Evolutionary conservation across 129 eudicot genomes (phyloP).

Genomic region (Smallanthus sonchifolius): DNA sequence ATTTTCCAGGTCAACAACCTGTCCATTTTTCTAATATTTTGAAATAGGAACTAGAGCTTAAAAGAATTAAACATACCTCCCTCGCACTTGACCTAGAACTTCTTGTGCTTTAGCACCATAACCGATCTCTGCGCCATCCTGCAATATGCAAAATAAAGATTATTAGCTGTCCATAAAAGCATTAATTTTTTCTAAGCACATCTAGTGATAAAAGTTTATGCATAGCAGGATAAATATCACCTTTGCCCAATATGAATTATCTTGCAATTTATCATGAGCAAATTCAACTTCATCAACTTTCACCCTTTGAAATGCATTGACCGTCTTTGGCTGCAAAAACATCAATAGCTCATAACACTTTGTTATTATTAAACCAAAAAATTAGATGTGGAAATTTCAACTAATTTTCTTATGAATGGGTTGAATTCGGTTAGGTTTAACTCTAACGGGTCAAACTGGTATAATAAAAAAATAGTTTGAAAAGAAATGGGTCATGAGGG

Average conservation of each 20-base stretch:
- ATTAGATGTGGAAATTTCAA: not conserved
- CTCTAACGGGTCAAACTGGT: not conserved
- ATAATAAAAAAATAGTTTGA: not conserved
- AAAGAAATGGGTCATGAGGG: not conserved
- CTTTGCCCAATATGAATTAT: conserved; percentile 87
- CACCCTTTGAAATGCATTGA: conserved; percentile 81
- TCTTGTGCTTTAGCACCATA: conserved; percentile 98
- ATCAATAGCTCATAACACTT: conserved; percentile 9
- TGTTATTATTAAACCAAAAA: not conserved
- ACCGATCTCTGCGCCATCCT: conserved; percentile 85
- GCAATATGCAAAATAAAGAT: conserved; percentile 29
- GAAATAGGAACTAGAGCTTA: not conserved
- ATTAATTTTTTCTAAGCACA: not conserved
- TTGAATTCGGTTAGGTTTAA: not conserved
- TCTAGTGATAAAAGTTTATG: not conserved
- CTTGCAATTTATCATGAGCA: conserved; percentile 60
- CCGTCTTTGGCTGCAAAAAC: conserved; percentile 65
- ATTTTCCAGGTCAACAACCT: not conserved
- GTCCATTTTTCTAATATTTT: not conserved
- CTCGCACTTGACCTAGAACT: conserved; percentile 82
- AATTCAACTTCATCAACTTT: conserved; percentile 72
- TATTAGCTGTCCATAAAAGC: not conserved
- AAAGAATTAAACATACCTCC: conserved; percentile 50
- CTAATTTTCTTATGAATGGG: not conserved
- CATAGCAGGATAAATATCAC: conserved; percentile 29